These are phyloP conservation scores for Brassica carinata DNA, from an alignment of 345 rosid species.

Conservation along the genomic window DNA sequence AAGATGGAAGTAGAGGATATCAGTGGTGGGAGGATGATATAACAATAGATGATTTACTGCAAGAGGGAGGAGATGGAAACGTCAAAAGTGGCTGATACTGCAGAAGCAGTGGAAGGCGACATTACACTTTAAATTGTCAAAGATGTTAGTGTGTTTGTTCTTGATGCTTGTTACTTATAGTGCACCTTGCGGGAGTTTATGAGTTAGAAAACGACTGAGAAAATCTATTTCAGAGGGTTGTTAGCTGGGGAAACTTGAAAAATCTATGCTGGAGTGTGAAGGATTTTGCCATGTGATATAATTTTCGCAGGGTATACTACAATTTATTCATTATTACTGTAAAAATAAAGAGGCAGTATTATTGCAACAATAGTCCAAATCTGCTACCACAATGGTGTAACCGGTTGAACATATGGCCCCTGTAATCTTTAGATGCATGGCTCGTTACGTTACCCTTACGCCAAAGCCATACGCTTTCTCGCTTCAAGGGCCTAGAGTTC, in stretches of 20 bases:
- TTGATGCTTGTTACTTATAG: conserved; percentile 3
- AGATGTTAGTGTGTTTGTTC: conserved; percentile 18
- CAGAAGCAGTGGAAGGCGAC: conserved; percentile 34
- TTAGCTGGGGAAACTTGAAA: background rate
- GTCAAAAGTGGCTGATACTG: conserved; percentile 43
- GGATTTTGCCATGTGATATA: conserved; percentile 15
- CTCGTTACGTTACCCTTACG: background rate
- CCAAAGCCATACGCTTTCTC: conserved; percentile 31
- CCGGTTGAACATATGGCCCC: background rate
- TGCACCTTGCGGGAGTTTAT: background rate
- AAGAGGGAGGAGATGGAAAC: conserved; percentile 63
- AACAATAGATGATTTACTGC: conserved; percentile 78
- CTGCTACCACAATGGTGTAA: conserved; percentile 14
- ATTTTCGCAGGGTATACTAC: background rate
- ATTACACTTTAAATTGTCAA: conserved; percentile 17
- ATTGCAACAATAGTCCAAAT: background rate
- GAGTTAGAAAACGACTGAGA: conserved; percentile 8
- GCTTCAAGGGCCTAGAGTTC: conserved; percentile 31
- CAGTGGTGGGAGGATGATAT: conserved; percentile 87
- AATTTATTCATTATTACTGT: background rate
- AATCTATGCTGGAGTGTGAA: background rate
- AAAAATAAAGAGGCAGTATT: background rate
- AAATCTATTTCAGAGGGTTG: too few relatives aligned
- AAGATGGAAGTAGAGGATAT: conserved; percentile 91
- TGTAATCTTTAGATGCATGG: background rate